Base-by-base conservation (phyloP, 2,329 filamentous ascomycete genomes). In the Lecanosticta acicola region DNA sequence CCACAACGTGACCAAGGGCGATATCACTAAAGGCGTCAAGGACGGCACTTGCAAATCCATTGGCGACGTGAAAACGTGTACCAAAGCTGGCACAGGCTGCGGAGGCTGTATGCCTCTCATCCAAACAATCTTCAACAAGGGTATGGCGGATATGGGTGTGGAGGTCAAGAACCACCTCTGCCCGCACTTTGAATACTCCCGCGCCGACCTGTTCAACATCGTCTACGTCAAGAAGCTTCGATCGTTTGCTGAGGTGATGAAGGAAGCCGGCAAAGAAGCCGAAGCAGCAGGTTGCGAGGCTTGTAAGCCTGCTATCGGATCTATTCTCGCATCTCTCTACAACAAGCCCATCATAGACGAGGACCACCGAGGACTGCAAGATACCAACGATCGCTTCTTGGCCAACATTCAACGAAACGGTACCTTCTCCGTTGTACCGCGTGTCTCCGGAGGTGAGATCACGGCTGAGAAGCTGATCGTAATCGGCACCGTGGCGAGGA, bases 351-450 rank as follows among this genome's bases (percentile, higher is more conserved):
- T 95, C 52, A 82, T 95, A 73, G 80, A 86, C 54, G 74, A 77
- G 48, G 73, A 80, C 0, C 71, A 78, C 2, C 79, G 87, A 61
- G 86, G 86, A 17, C 75, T 94, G 0, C 89, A 94, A 66, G 89
- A 95, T 49, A 95, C 89, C 3, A 95, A 95, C 64, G 90, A 95
- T 66, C 77, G 83, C 36, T 95, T 86, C 66, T 71, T 95, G 40
- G 89, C 81, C 41, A 95, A 95, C 63, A 93, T 95, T 45, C 89
- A 95, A 66, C 79, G 89, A 32, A 89, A 95, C 66, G 89, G 89
- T 33, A 95, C 88, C 0, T 95, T 89, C 67, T 91, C 85, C 1
- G 88, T 95, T 9, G 78, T 95, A 0, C 89, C 89, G 2, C 81
- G 89, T 36, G 81, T 95, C 1, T 77, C 87, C 1, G 89, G 79